Percentiles rank a stretch among this genome's conserved stretches.
These are phyloP conservation scores for Microcos paniculata DNA, from an alignment of 345 rosid genomes.

Conservation along the genomic window DNA sequence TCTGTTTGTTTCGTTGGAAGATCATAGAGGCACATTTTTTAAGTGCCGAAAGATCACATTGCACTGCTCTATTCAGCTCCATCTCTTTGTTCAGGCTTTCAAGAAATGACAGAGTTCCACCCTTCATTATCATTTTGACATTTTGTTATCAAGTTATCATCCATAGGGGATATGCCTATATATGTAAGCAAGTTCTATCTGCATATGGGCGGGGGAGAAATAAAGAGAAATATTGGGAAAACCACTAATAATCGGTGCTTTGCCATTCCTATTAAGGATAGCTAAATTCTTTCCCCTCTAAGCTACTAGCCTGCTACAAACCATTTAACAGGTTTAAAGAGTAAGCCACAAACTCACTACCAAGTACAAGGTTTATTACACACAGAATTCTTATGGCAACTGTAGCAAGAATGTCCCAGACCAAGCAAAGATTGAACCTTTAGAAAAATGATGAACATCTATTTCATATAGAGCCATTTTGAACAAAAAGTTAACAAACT, in stretches of 20 bases:
- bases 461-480: not conserved
- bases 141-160: not conserved
- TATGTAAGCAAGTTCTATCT: not conserved
- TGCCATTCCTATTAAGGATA: not conserved
- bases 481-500: not conserved
- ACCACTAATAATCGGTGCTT: not conserved
- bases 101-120: not conserved
- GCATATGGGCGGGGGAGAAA: not conserved
- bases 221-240: not conserved
- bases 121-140: not conserved
- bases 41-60: not conserved
- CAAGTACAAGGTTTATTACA: not conserved
- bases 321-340: not conserved
- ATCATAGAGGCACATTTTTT: not conserved
- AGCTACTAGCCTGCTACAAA: not conserved
- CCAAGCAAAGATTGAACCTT: not conserved
- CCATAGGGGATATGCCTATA: not conserved
- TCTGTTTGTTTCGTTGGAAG: not conserved
- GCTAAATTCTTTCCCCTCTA: not conserved
- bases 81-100: not conserved
- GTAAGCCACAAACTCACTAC: not conserved
- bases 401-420: not conserved
- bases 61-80: not conserved
- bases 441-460: not conserved
- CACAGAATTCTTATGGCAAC: not conserved